A percentile compares a stretch with the other conserved stretches of the same genome.
phyloP scores from a whole-genome alignment of 139 green algal genomes.

The Deuterostichococcus epilithicus region DNA sequence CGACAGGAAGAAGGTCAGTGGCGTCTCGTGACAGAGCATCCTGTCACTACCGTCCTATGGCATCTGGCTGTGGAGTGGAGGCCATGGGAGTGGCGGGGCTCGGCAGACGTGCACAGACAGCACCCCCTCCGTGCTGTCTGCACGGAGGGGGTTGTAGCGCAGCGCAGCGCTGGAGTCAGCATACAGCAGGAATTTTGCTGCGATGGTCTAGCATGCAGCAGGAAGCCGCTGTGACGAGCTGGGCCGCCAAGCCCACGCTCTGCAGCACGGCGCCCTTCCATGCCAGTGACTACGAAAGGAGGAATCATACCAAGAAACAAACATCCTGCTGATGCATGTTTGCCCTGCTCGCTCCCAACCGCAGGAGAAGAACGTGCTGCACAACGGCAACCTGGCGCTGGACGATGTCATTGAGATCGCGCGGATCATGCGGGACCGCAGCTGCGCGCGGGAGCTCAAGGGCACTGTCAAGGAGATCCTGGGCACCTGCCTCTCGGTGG shows the following conservation, averaged over 20 bases:
- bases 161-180: too few species aligned
- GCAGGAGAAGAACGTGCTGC: slow-evolving; percentile 98
- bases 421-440: slow-evolving; percentile 89
- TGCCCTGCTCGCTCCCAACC: neutral
- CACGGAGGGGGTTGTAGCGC: too few species aligned
- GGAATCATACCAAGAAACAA: too few species aligned
- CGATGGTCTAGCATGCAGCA: too few species aligned
- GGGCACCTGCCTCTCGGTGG: slow-evolving; percentile 84
- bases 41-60: too few species aligned
- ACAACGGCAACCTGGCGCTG: slow-evolving; percentile 93
- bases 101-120: slow-evolving; percentile 1
- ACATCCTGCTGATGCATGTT: slow-evolving; percentile 2
- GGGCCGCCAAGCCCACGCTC: neutral
- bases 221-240: neutral
- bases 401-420: slow-evolving; percentile 96
- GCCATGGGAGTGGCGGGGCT: too few species aligned
- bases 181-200: too few species aligned
- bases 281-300: slow-evolving; percentile 1
- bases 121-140: too few species aligned
- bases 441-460: slow-evolving; percentile 80
- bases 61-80: too few species aligned
- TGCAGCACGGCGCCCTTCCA: neutral
- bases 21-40: neutral
- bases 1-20: slow-evolving; percentile 91
- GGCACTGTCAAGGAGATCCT: slow-evolving; percentile 99